Percentiles rank a stretch among this genome's conserved stretches.
These are phyloP conservation scores for Atractiella rhizophila DNA, from an alignment of 768 basidiomycete genomes.

Conservation along the genomic window DNA sequence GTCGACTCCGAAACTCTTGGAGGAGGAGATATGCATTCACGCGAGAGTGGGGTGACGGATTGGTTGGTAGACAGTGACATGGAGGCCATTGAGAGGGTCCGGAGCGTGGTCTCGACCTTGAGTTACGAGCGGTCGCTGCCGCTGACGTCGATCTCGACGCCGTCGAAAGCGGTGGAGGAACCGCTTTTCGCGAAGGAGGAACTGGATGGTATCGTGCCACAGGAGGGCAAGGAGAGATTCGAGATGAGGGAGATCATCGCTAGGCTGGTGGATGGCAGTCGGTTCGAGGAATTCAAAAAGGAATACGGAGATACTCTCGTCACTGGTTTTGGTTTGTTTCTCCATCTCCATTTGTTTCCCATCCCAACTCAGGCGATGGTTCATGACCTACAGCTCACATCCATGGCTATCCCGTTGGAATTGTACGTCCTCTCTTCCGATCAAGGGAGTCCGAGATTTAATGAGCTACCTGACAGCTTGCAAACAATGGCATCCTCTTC, in stretches of 20 bases:
- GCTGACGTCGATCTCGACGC: constrained; percentile 44
- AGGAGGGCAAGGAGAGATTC: constrained; percentile 62
- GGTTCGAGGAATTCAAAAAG: constrained; percentile 83
- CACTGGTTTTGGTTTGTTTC: constrained; percentile 29
- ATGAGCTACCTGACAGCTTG: constrained; percentile 25
- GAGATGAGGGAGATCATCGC: constrained; percentile 89
- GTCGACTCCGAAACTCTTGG: constrained; percentile 82
- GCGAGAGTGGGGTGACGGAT: constrained; percentile 53
- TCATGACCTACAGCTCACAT: constrained; percentile 32
- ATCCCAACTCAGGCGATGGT: constrained; percentile 18
- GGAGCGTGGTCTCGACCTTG: constrained; percentile 48
- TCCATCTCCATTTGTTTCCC: constrained; percentile 23
- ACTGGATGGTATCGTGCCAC: constrained; percentile 72
- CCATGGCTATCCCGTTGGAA: constrained; percentile 70
- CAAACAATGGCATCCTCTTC: constrained; percentile 84
- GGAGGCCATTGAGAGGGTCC: constrained; percentile 54
- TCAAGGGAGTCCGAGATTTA: constrained; percentile 22
- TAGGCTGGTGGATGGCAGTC: constrained; percentile 68
- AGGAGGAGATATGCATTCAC: constrained; percentile 72
- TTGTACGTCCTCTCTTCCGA: constrained; percentile 21
- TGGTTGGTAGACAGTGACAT: constrained; percentile 64
- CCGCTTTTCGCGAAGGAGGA: constrained; percentile 60
- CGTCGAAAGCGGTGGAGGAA: constrained; percentile 32
- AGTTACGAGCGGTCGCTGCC: constrained; percentile 23
- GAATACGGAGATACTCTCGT: constrained; percentile 78